Conservation (phyloP, 1,284 basidiomycete genomes). For the Ustilago loliicola region DNA sequence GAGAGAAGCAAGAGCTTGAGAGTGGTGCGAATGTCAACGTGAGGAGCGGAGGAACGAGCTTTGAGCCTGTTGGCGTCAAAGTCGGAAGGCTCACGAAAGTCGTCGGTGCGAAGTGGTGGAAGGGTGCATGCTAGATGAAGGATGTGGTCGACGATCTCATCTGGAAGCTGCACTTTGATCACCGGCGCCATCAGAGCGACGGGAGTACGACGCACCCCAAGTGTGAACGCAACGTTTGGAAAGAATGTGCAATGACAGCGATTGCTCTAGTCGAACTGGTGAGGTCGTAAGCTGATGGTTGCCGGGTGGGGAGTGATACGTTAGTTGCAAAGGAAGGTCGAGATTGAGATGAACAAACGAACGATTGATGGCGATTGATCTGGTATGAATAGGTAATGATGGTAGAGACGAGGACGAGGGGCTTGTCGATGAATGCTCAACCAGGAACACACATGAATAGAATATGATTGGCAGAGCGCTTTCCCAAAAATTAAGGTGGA, state of each 20-base stretch:
- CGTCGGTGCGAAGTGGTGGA: conserved; percentile 36
- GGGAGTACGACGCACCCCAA: neutral
- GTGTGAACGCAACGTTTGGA: conserved; percentile 1
- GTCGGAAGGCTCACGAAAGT: conserved; percentile 40
- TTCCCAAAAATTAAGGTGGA: conserved; percentile 13
- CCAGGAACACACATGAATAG: neutral
- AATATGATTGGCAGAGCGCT: conserved; percentile 1
- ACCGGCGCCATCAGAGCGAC: conserved; percentile 22
- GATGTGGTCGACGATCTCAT: conserved; percentile 58
- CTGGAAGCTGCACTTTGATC: conserved; percentile 42
- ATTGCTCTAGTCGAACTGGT: neutral
- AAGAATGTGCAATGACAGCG: neutral
- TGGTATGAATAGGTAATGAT: neutral
- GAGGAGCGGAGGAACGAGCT: conserved; percentile 44
- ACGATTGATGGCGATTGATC: neutral
- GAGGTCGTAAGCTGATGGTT: neutral
- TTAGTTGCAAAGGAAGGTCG: neutral
- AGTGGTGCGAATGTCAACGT: conserved; percentile 51
- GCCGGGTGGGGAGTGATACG: neutral
- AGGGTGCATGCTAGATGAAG: conserved; percentile 52
- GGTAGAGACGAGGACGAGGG: neutral
- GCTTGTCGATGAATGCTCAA: neutral
- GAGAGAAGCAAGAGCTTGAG: conserved; percentile 53
- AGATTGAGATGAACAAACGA: neutral
- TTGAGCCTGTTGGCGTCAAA: conserved; percentile 46